Base-by-base conservation (phyloP, 2,329 filamentous ascomycete genomes). In the Cladophialophora yegresii region DNA sequence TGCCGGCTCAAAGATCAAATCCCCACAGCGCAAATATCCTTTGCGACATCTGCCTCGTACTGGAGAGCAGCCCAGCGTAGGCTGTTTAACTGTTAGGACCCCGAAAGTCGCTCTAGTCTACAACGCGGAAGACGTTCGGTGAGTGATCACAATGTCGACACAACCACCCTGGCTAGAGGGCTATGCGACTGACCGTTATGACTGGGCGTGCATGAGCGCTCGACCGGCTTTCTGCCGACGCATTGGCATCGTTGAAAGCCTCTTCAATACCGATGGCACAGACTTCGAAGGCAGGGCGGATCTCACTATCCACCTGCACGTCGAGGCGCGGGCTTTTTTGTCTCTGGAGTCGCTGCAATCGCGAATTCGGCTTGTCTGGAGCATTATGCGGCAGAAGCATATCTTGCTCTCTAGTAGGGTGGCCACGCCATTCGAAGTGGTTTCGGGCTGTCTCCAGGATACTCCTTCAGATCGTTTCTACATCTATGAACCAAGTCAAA, bases 211-310 rank as follows among this genome's bases (percentile, higher is more conserved):
- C 10, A 58, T 30, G 16, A 54, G 43, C 9, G 51, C 12, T 50
- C 20, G 20, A 23, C 43, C 10, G 16, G 36, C 36, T 2, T 63
- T 56, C 47, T 63, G 63, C 30, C 63, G 69, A 12, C 63, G 64
- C 20, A 59, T 66, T 13, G 69, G 69, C 49, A 55, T 70, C n/a
- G 69, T 71, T 20, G 69, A 71, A 56, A 51, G 56, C 22, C 36
- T 69, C 12, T 71, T 71, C 60, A 59, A 71, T 40, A 62, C 49
- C 16, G 69, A 71, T 58, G 69, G 69, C 22, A 60, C 20, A 4
- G 58, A 70, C n/a, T 67, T 51, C 36, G 68, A 69, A 57, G 69
- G 69, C 16, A 36, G 67, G 60, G 69, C 69, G 23, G 69, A 71
- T 57, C 33, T 71, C 13, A 66, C 63, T 20, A 64, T 58, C 22